These are phyloP conservation scores for Stephanodiscus triporus DNA, from an alignment of 108 stramenopile genomes.

Conservation along the genomic window DNA sequence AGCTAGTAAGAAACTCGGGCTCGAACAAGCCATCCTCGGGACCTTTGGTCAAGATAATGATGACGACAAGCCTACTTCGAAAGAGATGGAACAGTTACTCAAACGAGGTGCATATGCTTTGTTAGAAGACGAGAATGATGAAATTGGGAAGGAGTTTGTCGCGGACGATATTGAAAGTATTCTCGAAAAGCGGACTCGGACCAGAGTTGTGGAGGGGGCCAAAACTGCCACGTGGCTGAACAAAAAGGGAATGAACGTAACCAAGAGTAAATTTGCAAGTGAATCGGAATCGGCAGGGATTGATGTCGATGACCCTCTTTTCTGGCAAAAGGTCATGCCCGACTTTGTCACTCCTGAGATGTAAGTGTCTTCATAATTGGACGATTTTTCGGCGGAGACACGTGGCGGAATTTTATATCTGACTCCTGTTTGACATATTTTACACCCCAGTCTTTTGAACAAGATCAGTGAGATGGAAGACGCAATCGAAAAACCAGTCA, in stretches of 20 bases:
- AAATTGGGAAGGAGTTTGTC: conserved; percentile 81
- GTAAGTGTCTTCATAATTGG: conserved; percentile 1
- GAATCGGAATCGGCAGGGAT: conserved; percentile 71
- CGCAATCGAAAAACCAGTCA: conserved; percentile 39
- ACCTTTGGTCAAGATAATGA: conserved; percentile 87
- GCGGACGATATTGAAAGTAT: conserved; percentile 93
- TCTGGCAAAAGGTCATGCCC: conserved; percentile 97
- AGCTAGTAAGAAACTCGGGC: conserved; percentile 96
- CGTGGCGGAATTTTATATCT: background rate
- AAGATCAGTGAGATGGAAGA: conserved; percentile 42
- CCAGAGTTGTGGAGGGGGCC: conserved; percentile 87
- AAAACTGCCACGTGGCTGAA: conserved; percentile 92
- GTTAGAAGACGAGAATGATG: conserved; percentile 86
- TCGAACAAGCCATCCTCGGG: conserved; percentile 99
- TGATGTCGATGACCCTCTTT: conserved; percentile 88
- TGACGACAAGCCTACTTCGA: conserved; percentile 86
- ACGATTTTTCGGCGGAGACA: background rate
- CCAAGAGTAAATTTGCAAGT: conserved; percentile 79
- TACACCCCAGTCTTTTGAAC: conserved; percentile 20
- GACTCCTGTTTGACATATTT: background rate
- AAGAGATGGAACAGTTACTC: conserved; percentile 94
- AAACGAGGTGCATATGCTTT: conserved; percentile 93
- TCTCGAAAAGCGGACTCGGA: conserved; percentile 84
- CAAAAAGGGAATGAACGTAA: conserved; percentile 83
- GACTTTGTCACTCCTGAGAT: conserved; percentile 90